phyloP scores from a whole-genome alignment of 2,329 filamentous ascomycete species.

The Chrysosphaeria jannelii region DNA sequence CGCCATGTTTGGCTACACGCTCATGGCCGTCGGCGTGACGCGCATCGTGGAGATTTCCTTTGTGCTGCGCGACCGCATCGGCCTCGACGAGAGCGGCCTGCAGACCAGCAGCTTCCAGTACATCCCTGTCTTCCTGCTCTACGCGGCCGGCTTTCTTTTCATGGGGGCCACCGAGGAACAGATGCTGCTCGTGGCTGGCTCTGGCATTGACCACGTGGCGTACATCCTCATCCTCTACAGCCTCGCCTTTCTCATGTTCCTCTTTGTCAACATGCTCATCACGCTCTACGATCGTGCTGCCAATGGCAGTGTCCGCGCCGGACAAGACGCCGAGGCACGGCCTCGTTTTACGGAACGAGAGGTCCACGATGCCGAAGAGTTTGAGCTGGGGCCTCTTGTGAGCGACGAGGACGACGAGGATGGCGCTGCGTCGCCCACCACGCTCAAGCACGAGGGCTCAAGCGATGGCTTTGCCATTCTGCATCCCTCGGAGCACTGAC shows the following conservation, averaged over 20 bases:
- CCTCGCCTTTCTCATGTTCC: constrained; percentile 65
- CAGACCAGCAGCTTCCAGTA: constrained; percentile 33
- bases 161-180: constrained; percentile 96
- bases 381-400: constrained; percentile 72
- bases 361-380: constrained; percentile 62
- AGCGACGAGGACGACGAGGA: constrained; percentile 71
- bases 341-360: constrained; percentile 18
- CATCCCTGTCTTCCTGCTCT: constrained; percentile 35
- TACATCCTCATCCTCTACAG: constrained; percentile 84
- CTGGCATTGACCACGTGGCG: constrained; percentile 60
- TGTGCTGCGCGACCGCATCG: constrained; percentile 41
- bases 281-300: constrained; percentile 43
- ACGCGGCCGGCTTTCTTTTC: constrained; percentile 80
- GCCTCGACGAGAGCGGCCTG: constrained; percentile 32
- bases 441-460: too few species aligned
- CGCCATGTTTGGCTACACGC: constrained; percentile 67
- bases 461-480: too few species aligned
- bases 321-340: constrained; percentile 8
- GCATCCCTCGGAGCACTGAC: too few species aligned
- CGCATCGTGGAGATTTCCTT: constrained; percentile 82
- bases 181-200: constrained; percentile 45
- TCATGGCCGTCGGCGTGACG: constrained; percentile 67
- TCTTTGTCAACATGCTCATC: constrained; percentile 70
- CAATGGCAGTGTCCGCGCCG: constrained; percentile 8
- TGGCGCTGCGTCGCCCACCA: constrained; percentile 13